phyloP scores from a whole-genome alignment of 306 rosid genomes.

The Glycine soja region DNA sequence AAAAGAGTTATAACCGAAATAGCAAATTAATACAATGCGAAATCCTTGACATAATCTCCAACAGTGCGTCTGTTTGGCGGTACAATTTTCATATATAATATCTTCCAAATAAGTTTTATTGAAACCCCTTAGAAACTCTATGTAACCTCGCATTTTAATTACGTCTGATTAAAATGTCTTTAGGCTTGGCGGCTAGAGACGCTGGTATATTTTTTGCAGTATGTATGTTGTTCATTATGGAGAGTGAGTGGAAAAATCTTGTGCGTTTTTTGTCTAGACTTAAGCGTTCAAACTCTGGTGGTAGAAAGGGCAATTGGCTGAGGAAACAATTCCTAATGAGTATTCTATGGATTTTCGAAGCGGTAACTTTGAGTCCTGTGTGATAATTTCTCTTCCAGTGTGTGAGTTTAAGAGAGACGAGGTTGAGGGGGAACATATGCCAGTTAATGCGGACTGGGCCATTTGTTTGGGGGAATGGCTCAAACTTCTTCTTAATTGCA shows the following conservation, averaged over 20 bases:
- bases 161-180: conserved; percentile 22
- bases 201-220: conserved; percentile 4
- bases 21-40: neutral
- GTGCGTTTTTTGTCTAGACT: neutral
- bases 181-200: neutral
- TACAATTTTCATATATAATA: neutral
- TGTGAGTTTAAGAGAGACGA: neutral
- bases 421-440: too few species aligned
- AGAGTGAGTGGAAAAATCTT: neutral
- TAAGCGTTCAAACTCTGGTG: neutral
- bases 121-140: conserved; percentile 40
- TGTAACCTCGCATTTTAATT: neutral
- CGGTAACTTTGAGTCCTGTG: conserved; percentile 45
- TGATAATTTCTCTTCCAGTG: conserved; percentile 47
- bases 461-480: too few species aligned
- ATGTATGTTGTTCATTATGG: conserved; percentile 22
- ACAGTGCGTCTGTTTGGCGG: neutral
- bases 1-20: neutral
- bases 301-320: neutral
- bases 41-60: conserved; percentile 42
- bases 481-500: too few species aligned
- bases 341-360: conserved; percentile 44
- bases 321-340: conserved; percentile 5
- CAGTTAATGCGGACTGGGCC: too few species aligned
- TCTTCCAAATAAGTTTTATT: neutral